These are phyloP conservation scores for Avicennia marina DNA, from an alignment of 257 asterid genomes.

Conservation along the genomic window DNA sequence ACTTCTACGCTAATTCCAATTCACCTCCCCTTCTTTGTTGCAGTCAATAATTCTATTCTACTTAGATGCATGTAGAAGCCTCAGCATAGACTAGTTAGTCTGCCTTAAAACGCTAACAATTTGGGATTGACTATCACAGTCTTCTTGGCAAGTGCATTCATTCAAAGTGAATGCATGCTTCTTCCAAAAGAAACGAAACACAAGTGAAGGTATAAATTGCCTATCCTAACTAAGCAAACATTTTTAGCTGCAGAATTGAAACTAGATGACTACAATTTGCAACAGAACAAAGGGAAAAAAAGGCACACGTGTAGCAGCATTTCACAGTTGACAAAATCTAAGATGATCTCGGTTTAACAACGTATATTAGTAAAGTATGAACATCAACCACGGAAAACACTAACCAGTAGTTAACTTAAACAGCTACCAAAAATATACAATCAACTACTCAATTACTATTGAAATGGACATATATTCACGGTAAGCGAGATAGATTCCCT, in stretches of 20 bases:
- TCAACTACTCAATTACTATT: no score
- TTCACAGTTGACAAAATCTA: background rate
- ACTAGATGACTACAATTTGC: background rate
- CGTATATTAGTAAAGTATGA: no score
- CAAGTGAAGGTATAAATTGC: background rate
- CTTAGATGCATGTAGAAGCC: background rate
- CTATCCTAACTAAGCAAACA: background rate
- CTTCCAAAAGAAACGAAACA: background rate
- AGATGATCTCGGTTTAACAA: background rate
- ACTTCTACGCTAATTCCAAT: background rate
- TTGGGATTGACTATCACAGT: no score
- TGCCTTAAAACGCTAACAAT: no score
- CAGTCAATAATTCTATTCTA: background rate
- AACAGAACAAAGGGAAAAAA: background rate
- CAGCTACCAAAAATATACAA: no score
- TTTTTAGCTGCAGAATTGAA: background rate
- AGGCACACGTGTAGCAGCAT: no score
- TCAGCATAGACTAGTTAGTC: no score
- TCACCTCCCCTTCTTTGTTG: background rate
- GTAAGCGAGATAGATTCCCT: no score
- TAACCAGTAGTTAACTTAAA: no score
- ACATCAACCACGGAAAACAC: no score
- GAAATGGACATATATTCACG: no score
- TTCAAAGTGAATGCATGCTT: background rate
- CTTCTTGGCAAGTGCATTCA: conserved; percentile 2